Base-by-base conservation (phyloP, 176 grass and related monocot genomes). In the Eleusine indica region DNA sequence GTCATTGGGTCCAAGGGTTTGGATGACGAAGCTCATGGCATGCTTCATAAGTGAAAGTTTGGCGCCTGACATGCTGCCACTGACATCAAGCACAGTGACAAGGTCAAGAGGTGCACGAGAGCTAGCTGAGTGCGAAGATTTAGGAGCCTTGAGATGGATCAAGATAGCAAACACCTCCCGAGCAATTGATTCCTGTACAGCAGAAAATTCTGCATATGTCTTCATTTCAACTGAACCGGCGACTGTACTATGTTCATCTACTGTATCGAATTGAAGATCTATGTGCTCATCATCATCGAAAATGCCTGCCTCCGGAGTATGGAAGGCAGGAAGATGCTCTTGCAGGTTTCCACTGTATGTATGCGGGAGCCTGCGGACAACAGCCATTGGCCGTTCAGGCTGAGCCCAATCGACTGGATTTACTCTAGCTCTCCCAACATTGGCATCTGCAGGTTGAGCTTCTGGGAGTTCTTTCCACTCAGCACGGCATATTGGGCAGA, bases 131-230 rank as follows among this genome's bases (percentile, higher is more conserved):
- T 75, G 75, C 16, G 78, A 47, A 21, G 75, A 65, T 56, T 88
- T 85, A 6, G 96, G 96, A 83, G 96, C 96, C 81, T 93, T 99
- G 17, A 99, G 70, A 89, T 92, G 96, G n/a, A 99, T 92, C 66
- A 99, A 70, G 40, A 95, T 82, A 74, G 77, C 49, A 65, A 98
- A 98, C 29, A 85, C 52, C 49, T 94, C 74, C 62, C 79, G 63
- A 13, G 78, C 85, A 19, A 74, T 61, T 41, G 85, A 91, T 39
- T 90, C 60, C 18, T 86, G 83, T 58, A 96, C 66, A 53, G 73
- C 83, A 38, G 90, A 71, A 37, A 83, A 90, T 75, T 94, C 93
- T 19, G 87, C 46, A 54, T 85, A 94, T 63, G 80, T 86, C 60
- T 87, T 96, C 10, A 99, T 84, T 68, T 90, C 78, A 65, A 99